Percentiles rank a stretch among this genome's conserved stretches.
These are phyloP conservation scores for Hypoxylon sp. DNA, from an alignment of 2,329 filamentous ascomycete species.

Conservation along the genomic window DNA sequence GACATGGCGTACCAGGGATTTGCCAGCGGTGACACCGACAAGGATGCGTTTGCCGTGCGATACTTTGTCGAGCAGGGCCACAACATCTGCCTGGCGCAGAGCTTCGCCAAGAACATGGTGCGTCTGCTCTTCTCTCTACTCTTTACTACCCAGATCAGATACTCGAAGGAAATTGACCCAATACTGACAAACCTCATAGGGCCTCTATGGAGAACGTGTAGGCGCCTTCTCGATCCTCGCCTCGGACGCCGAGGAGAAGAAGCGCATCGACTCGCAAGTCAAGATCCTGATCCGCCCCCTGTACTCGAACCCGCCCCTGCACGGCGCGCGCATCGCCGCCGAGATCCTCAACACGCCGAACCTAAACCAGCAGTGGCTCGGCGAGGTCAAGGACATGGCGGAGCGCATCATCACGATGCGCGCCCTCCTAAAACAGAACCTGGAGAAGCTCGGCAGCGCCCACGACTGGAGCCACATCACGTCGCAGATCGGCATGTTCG, in stretches of 20 bases:
- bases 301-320: conserved; percentile 98
- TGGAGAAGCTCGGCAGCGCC: conserved; percentile 94
- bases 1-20: conserved; percentile 99
- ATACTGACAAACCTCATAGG: conserved; percentile 61
- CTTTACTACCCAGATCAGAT: background rate
- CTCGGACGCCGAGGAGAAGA: conserved; percentile 88
- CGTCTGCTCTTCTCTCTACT: conserved; percentile 41
- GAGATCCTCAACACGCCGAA: conserved; percentile 88
- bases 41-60: conserved; percentile 92
- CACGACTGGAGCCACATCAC: conserved; percentile 99
- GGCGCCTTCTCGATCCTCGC: conserved; percentile 95
- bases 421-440: conserved; percentile 90
- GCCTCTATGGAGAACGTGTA: conserved; percentile 97
- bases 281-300: conserved; percentile 97
- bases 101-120: conserved; percentile 99
- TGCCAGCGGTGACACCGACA: conserved; percentile 89
- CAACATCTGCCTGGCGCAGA: conserved; percentile 88
- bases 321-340: conserved; percentile 93
- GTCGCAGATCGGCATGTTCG: conserved; percentile 99
- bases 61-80: conserved; percentile 95
- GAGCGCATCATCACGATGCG: conserved; percentile 99
- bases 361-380: conserved; percentile 93
- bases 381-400: conserved; percentile 98
- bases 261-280: conserved; percentile 95
- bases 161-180: background rate